Percentiles rank a stretch among this genome's conserved stretches.
These are phyloP conservation scores for Triangularia verruculosa DNA, from an alignment of 2,329 filamentous ascomycete genomes.

Conservation along the genomic window DNA sequence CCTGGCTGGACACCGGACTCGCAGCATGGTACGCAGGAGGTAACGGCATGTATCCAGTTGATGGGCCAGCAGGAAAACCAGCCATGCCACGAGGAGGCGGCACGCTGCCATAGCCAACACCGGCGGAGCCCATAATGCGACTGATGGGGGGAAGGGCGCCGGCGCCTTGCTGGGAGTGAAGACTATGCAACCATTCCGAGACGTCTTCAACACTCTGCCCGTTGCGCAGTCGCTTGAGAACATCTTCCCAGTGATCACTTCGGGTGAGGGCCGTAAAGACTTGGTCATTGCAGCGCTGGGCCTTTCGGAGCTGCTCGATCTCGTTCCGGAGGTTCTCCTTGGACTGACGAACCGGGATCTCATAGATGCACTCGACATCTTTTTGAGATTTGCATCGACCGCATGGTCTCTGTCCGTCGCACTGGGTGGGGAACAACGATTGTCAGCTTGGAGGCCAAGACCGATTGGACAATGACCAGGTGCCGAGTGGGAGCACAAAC, in stretches of 20 bases:
- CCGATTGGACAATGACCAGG: neutral
- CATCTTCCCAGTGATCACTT: conserved; percentile 52
- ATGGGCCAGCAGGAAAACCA: conserved; percentile 31
- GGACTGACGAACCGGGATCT: conserved; percentile 60
- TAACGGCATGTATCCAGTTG: conserved; percentile 33
- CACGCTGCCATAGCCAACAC: conserved; percentile 15
- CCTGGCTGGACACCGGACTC: conserved; percentile 34
- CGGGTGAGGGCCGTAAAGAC: conserved; percentile 54
- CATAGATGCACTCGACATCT: conserved; percentile 57
- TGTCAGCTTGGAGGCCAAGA: neutral
- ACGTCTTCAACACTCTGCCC: conserved; percentile 56
- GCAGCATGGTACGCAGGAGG: conserved; percentile 28
- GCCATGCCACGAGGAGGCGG: conserved; percentile 26
- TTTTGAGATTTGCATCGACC: conserved; percentile 54
- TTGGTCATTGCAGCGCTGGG: conserved; percentile 53
- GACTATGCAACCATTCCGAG: conserved; percentile 49
- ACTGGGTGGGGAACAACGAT: conserved; percentile 39
- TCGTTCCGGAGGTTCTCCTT: conserved; percentile 60
- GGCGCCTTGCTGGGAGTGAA: conserved; percentile 31
- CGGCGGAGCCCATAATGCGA: conserved; percentile 32
- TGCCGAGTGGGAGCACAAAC: conserved; percentile 34
- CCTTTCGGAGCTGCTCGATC: conserved; percentile 54
- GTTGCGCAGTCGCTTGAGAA: conserved; percentile 50
- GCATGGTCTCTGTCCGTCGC: conserved; percentile 57
- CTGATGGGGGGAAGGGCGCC: conserved; percentile 32